Evolutionary conservation across 371 early-diverging fungal genomes (phyloP).

Genomic region (Mucor velutinosus): DNA sequence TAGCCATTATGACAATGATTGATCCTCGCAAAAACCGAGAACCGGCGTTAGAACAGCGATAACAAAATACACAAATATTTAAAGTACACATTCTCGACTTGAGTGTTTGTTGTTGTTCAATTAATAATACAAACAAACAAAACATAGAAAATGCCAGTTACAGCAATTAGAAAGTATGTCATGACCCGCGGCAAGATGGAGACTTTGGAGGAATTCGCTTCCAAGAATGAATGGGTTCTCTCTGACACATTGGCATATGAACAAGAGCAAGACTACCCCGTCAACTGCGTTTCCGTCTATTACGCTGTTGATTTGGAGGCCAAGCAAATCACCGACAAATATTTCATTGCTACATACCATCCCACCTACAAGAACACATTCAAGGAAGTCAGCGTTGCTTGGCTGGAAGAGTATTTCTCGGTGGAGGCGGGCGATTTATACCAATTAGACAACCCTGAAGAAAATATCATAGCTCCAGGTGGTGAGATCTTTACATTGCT

Average conservation of each 20-base stretch:
- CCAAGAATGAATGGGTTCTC: neutral
- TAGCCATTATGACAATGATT: neutral
- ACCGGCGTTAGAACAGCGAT: neutral
- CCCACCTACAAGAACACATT: constrained; percentile 16
- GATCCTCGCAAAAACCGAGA: constrained; percentile 1
- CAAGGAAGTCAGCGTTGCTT: constrained; percentile 19
- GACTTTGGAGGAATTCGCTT: neutral
- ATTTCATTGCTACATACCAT: neutral
- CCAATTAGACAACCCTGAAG: constrained; percentile 18
- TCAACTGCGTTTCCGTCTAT: constrained; percentile 10
- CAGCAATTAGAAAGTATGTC: constrained; percentile 3
- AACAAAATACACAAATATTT: neutral
- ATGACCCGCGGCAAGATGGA: neutral
- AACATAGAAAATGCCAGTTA: neutral
- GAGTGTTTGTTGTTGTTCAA: neutral
- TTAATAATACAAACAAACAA: neutral
- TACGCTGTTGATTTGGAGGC: constrained; percentile 2
- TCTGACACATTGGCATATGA: neutral
- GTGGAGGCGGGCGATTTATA: constrained; percentile 14
- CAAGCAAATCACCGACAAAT: neutral
- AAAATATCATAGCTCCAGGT: constrained; percentile 20
- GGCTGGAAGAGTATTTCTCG: constrained; percentile 15
- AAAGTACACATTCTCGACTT: neutral
- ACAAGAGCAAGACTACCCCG: neutral
- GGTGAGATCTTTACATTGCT: constrained; percentile 22